These are phyloP conservation scores for Penicillium olsonii DNA, from an alignment of 2,329 filamentous ascomycete genomes.

Conservation along the genomic window DNA sequence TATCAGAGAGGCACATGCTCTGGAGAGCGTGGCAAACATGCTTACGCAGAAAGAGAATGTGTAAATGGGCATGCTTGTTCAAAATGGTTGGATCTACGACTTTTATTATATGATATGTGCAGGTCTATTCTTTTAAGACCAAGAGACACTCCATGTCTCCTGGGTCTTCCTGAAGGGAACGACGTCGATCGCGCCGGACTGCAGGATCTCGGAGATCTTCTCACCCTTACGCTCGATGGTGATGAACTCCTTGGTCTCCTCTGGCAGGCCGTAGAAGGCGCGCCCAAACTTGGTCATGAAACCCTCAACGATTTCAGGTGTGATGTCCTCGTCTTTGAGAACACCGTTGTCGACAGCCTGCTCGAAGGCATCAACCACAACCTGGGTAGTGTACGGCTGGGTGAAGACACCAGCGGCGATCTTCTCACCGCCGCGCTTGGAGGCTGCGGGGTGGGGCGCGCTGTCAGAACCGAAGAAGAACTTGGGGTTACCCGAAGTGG, in stretches of 20 bases:
- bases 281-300: slow-evolving; percentile 62
- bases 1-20: slow-evolving; percentile 41
- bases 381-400: slow-evolving; percentile 60
- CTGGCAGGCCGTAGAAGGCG: slow-evolving; percentile 58
- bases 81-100: slow-evolving; percentile 2
- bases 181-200: slow-evolving; percentile 60
- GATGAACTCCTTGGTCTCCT: slow-evolving; percentile 53
- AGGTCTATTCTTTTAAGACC: slow-evolving; percentile 26
- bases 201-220: slow-evolving; percentile 57
- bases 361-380: slow-evolving; percentile 61
- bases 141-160: slow-evolving; percentile 46
- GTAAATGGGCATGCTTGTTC: slow-evolving; percentile 4
- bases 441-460: slow-evolving; percentile 63
- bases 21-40: slow-evolving; percentile 43
- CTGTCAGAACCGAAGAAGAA: slow-evolving; percentile 73
- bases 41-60: slow-evolving; percentile 30
- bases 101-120: slow-evolving; percentile 10
- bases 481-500: slow-evolving; percentile 55
- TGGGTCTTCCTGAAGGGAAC: slow-evolving; percentile 67
- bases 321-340: slow-evolving; percentile 57
- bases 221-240: slow-evolving; percentile 58
- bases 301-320: slow-evolving; percentile 54
- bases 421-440: slow-evolving; percentile 57
- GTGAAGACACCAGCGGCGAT: slow-evolving; percentile 63
- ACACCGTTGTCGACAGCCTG: slow-evolving; percentile 56